Conservation (phyloP, 2,329 filamentous ascomycete genomes). For the Claviceps spartinae region DNA sequence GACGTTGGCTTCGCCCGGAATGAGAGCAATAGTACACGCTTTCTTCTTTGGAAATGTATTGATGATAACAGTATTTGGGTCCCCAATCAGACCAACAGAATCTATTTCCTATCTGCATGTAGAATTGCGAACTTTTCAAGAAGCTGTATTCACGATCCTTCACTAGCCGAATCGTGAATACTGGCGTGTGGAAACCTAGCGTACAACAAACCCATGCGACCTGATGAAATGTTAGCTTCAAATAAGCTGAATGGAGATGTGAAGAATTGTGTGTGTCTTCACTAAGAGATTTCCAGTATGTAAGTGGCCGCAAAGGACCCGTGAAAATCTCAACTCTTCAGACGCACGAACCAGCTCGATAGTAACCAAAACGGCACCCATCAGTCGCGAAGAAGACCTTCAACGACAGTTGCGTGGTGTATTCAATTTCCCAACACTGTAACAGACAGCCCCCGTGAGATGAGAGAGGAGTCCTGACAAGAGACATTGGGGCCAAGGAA, state of each 20-base stretch:
- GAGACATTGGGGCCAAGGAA: slow-evolving; percentile 43
- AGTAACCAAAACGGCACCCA: slow-evolving; percentile 77
- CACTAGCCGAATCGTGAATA: slow-evolving; percentile 93
- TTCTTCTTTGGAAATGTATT: slow-evolving; percentile 92
- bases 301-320: slow-evolving; percentile 38
- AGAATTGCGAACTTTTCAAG: slow-evolving; percentile 85
- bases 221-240: slow-evolving; percentile 31
- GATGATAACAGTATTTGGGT: slow-evolving; percentile 89
- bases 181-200: slow-evolving; percentile 78
- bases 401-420: slow-evolving; percentile 28
- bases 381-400: slow-evolving; percentile 41
- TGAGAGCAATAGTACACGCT: slow-evolving; percentile 84
- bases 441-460: slow-evolving; percentile 85
- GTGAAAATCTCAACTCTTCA: slow-evolving; percentile 92
- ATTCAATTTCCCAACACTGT: slow-evolving; percentile 94
- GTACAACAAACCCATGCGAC: slow-evolving; percentile 87
- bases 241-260: not conserved
- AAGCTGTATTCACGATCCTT: slow-evolving; percentile 83
- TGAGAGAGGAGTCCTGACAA: slow-evolving; percentile 75
- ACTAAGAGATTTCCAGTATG: slow-evolving; percentile 86
- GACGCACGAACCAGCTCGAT: slow-evolving; percentile 69
- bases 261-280: slow-evolving; percentile 66
- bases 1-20: slow-evolving; percentile 92
- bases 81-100: slow-evolving; percentile 75
- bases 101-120: slow-evolving; percentile 84